Evolutionary conservation across 495 filamentous ascomycete species (phyloP).

Genomic region (Apiosordaria backusii): DNA sequence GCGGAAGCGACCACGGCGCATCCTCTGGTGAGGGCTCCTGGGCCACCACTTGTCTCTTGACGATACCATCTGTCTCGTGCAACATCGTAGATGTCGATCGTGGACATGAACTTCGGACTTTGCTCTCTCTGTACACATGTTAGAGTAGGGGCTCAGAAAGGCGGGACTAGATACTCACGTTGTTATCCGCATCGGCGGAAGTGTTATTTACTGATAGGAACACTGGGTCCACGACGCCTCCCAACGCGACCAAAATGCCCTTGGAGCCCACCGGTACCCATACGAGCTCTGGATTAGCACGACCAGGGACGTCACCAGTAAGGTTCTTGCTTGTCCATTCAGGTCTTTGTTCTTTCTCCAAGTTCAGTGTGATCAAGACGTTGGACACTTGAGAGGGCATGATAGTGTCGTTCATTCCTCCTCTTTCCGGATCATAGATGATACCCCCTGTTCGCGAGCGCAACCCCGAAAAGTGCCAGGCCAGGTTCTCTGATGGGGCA

Average conservation of each 20-base stretch:
- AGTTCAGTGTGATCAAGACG: conserved; percentile 59
- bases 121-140: conserved; percentile 30
- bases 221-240: conserved; percentile 58
- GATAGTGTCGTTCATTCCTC: conserved; percentile 26
- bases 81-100: conserved; percentile 68
- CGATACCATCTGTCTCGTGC: conserved; percentile 54
- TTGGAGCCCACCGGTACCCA: conserved; percentile 66
- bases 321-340: conserved; percentile 57
- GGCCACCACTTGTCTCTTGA: conserved; percentile 58
- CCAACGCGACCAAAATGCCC: conserved; percentile 63
- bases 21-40: conserved; percentile 57
- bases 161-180: conserved; percentile 32
- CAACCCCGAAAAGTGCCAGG: conserved; percentile 68
- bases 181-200: conserved; percentile 40
- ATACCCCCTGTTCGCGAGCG: conserved; percentile 44
- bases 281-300: conserved; percentile 61
- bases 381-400: conserved; percentile 40
- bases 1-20: conserved; percentile 65
- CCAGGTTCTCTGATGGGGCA: conserved; percentile 67
- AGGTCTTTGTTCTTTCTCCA: conserved; percentile 47
- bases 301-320: conserved; percentile 46
- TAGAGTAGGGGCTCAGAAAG: conserved; percentile 9
- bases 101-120: conserved; percentile 60
- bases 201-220: conserved; percentile 27
- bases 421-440: conserved; percentile 34